Evolutionary conservation across 1,284 basidiomycete species (phyloP).

Genomic region (Apiotrichum domesticum): DNA sequence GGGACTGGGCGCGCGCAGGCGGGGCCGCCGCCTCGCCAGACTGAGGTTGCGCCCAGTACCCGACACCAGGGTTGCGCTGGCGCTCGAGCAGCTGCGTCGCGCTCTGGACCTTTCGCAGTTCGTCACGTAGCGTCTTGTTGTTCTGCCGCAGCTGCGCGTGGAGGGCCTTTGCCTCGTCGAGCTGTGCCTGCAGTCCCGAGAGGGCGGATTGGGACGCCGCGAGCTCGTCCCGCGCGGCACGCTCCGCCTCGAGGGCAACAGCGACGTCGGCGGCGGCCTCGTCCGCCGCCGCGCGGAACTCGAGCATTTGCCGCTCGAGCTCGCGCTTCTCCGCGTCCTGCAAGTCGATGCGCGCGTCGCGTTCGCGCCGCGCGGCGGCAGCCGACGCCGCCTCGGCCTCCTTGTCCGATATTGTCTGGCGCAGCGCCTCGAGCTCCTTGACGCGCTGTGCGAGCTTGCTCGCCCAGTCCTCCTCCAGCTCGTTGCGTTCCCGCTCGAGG

Average conservation of each 20-base stretch:
- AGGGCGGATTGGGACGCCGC: slow-evolving; percentile 36
- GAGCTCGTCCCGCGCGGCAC: slow-evolving; percentile 45
- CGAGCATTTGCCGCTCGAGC: slow-evolving; percentile 52
- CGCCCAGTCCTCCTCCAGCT: slow-evolving; percentile 75
- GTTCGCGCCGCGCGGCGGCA: slow-evolving; percentile 55
- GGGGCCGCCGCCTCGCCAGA: too few relatives aligned
- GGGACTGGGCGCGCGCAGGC: too few relatives aligned
- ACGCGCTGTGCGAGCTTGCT: slow-evolving; percentile 53
- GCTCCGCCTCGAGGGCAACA: slow-evolving; percentile 46
- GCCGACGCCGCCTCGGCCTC: slow-evolving; percentile 52
- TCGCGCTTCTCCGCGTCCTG: slow-evolving; percentile 56
- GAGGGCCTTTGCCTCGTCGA: slow-evolving; percentile 42
- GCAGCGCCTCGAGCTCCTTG: slow-evolving; percentile 68
- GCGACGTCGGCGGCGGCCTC: slow-evolving; percentile 52
- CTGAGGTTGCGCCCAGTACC: slow-evolving; percentile 63
- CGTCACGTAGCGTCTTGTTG: slow-evolving; percentile 84
- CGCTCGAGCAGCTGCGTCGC: slow-evolving; percentile 81
- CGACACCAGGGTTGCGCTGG: slow-evolving; percentile 84
- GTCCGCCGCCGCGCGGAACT: slow-evolving; percentile 45
- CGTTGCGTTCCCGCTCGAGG: slow-evolving; percentile 43
- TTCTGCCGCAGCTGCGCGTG: slow-evolving; percentile 27
- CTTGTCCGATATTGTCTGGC: slow-evolving; percentile 54
- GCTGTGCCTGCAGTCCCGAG: slow-evolving; percentile 37
- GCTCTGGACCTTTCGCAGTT: slow-evolving; percentile 84
- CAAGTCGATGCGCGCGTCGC: slow-evolving; percentile 55